Evolutionary conservation across 768 basidiomycete species (phyloP).

Genomic region (Termitomyces titanicus): DNA sequence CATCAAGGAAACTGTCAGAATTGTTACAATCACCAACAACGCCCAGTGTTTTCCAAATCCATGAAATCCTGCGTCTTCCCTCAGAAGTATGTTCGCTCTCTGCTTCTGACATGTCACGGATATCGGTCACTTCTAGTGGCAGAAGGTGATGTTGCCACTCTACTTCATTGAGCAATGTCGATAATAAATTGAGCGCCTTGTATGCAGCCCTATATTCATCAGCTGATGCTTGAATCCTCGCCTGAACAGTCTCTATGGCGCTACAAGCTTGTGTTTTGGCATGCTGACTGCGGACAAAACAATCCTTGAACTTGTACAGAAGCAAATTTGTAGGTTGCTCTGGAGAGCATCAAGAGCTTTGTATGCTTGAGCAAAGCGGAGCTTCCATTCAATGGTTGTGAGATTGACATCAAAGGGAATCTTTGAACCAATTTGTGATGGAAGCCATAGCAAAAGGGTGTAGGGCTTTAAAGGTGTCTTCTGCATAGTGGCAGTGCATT

Average conservation of each 20-base stretch:
- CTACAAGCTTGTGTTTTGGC: slow-evolving; percentile 3
- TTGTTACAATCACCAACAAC: background rate
- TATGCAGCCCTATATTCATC: slow-evolving; percentile 7
- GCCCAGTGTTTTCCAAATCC: slow-evolving; percentile 13
- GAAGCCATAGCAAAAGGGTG: slow-evolving; percentile 1
- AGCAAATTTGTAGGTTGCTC: slow-evolving; percentile 1
- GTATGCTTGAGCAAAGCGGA: slow-evolving; percentile 9
- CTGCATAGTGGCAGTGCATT: background rate
- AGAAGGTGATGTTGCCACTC: slow-evolving; percentile 1
- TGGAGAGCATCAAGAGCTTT: slow-evolving; percentile 9
- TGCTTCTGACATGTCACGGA: slow-evolving; percentile 9
- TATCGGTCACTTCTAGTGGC: slow-evolving; percentile 6
- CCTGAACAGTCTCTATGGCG: slow-evolving; percentile 1
- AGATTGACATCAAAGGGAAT: background rate
- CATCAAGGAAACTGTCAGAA: background rate
- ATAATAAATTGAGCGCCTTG: background rate
- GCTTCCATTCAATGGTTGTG: slow-evolving; percentile 8
- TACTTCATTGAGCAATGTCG: background rate
- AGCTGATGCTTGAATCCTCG: background rate
- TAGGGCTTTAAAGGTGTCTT: background rate
- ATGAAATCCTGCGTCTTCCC: slow-evolving; percentile 8
- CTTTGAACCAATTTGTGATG: background rate
- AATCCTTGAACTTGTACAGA: slow-evolving; percentile 8
- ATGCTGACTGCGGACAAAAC: slow-evolving; percentile 4
- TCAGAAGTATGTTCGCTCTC: background rate